Base-by-base conservation (phyloP, 495 filamentous ascomycete genomes). In the Aspergillus biplanus region DNA sequence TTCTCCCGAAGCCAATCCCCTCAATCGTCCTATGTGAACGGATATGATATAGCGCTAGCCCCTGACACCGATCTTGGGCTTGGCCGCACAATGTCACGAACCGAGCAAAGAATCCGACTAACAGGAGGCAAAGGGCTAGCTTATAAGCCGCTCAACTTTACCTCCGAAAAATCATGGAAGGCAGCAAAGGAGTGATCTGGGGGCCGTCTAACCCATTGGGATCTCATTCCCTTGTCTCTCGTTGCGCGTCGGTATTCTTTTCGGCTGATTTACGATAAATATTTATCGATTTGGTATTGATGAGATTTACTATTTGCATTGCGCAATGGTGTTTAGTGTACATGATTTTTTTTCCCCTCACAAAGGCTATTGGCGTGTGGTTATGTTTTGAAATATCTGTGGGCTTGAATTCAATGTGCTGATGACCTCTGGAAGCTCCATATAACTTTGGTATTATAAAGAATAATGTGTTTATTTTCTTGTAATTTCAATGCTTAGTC, bases 51-150 rank as follows among this genome's bases (percentile, higher is more conserved):
- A 15, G 73, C 75, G 7, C 68, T 75, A 56, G 78, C 79, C 3
- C 78, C 78, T 9, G 77, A 75, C 44, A 71, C 69, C 1, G 68
- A 75, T 7, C 66, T 74, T 9, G 78, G 73, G 3, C 67, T 78
- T 3, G 77, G 76, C 15, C 67, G 76, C 39, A 75, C 72, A 0
- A 61, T 81, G 62, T 80, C 79, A 58, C 75, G 75, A 6, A 78
- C 78, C 1, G 78, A 80, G 56, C 72, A 78, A 58, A 69, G 79
- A 32, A 72, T 80, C 13, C 66, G 79, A 31, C 49, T 71, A 21
- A 79, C 79, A 4, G 78, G 78, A 3, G 78, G 71, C 11, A 76
- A 73, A 50, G 79, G 79, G 0, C 58, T 80, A 57, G 78, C 79
- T 4, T 77, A 78, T 48, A 79, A 78, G 57, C 75, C 77, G 0